Evolutionary conservation across 495 filamentous ascomycete species (phyloP).

Genomic region (Hypoxylon crocopeplum): DNA sequence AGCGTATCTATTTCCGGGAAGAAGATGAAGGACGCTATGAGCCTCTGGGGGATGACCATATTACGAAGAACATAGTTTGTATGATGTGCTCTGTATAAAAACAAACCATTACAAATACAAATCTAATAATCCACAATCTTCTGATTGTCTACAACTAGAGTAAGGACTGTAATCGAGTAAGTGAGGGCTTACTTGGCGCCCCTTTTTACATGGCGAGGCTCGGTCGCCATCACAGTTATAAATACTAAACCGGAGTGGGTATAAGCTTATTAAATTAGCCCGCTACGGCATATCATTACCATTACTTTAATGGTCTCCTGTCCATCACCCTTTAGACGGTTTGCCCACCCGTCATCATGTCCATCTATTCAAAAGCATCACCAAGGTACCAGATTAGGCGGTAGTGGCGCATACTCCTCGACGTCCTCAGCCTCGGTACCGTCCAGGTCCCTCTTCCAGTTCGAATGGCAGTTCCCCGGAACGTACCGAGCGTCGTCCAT

Average conservation of each 20-base stretch:
- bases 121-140: constrained; percentile 6
- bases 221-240: no score
- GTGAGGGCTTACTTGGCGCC: no score
- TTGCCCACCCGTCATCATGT: no score
- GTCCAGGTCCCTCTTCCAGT: neutral
- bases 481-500: neutral
- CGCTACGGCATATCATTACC: no score
- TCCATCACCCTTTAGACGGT: no score
- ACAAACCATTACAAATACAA: constrained; percentile 13
- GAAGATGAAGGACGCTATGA: constrained; percentile 1
- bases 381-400: neutral
- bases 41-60: constrained; percentile 5
- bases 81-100: constrained; percentile 30
- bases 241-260: no score
- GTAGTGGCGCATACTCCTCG: neutral
- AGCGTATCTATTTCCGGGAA: constrained; percentile 3
- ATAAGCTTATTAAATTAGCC: no score
- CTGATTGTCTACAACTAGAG: no score
- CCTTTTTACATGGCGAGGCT: no score
- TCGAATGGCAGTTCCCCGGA: neutral
- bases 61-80: constrained; percentile 30
- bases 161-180: no score
- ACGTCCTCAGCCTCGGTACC: neutral
- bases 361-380: neutral
- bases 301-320: no score